Evolutionary conservation across 2,329 filamentous ascomycete genomes (phyloP).

Genomic region (Calonectria leucothoes): DNA sequence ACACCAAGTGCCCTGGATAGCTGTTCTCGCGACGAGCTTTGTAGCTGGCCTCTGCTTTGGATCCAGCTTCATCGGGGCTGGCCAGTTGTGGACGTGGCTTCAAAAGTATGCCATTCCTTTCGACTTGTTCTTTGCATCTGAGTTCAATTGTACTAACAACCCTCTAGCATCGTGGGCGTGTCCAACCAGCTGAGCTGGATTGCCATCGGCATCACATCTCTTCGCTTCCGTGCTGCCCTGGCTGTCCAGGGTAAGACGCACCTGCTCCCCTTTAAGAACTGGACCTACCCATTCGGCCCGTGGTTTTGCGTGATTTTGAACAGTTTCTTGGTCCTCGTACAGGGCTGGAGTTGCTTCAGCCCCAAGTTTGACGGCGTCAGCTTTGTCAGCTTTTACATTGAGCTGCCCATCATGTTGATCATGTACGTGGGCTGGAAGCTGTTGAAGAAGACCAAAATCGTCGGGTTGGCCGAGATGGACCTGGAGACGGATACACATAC

Average conservation of each 20-base stretch:
- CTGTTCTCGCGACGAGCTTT: slow-evolving; percentile 61
- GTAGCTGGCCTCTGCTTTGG: slow-evolving; percentile 73
- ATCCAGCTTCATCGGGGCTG: slow-evolving; percentile 73
- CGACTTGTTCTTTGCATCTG: background rate
- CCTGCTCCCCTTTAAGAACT: slow-evolving; percentile 72
- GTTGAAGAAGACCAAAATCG: slow-evolving; percentile 70
- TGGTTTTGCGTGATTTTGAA: slow-evolving; percentile 68
- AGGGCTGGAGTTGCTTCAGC: slow-evolving; percentile 73
- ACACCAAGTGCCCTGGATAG: slow-evolving; percentile 52
- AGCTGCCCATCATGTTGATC: slow-evolving; percentile 69
- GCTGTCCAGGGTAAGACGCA: slow-evolving; percentile 69
- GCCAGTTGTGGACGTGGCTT: slow-evolving; percentile 74
- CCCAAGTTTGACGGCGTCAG: slow-evolving; percentile 67
- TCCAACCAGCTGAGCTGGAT: slow-evolving; percentile 77
- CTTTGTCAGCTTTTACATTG: slow-evolving; percentile 74
- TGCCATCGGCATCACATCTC: slow-evolving; percentile 71
- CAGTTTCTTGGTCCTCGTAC: slow-evolving; percentile 69
- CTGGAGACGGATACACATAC: slow-evolving; percentile 70
- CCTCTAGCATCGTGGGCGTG: slow-evolving; percentile 68
- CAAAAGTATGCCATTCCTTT: slow-evolving; percentile 63
- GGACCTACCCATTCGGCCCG: slow-evolving; percentile 73
- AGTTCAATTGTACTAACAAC: slow-evolving; percentile 23
- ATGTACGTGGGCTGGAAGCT: slow-evolving; percentile 80
- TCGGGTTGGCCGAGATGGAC: slow-evolving; percentile 70
- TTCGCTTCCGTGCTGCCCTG: slow-evolving; percentile 72